Percentiles rank a stretch among this genome's conserved stretches.
These are phyloP conservation scores for Paramyrothecium roridum DNA, from an alignment of 2,329 filamentous ascomycete genomes.

Conservation along the genomic window DNA sequence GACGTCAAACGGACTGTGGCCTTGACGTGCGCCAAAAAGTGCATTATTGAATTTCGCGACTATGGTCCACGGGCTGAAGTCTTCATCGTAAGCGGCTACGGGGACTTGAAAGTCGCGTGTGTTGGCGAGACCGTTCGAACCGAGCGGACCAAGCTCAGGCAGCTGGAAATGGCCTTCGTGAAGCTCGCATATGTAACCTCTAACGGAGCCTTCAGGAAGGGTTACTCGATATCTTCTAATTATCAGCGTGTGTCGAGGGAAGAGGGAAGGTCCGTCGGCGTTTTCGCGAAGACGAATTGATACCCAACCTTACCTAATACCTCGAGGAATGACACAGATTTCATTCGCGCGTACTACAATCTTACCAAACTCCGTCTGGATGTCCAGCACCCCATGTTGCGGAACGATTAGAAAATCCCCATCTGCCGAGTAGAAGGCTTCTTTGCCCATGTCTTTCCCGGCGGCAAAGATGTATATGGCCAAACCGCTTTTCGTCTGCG, in stretches of 20 bases:
- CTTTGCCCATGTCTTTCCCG: conserved; percentile 42
- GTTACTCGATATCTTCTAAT: conserved; percentile 13
- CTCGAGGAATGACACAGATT: conserved; percentile 62
- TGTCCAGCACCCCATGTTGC: conserved; percentile 62
- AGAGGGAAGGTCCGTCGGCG: too few relatives aligned
- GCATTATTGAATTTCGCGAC: conserved; percentile 63
- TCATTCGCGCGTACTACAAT: conserved; percentile 66
- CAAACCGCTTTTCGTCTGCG: conserved; percentile 44
- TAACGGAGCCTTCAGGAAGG: conserved; percentile 47
- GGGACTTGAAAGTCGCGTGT: conserved; percentile 63
- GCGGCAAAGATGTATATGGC: conserved; percentile 46
- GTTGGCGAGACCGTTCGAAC: conserved; percentile 64
- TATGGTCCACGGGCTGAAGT: conserved; percentile 30
- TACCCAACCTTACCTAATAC: conserved; percentile 44
- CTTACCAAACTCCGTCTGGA: conserved; percentile 65
- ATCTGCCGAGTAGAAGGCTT: conserved; percentile 55
- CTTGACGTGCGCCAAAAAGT: conserved; percentile 45
- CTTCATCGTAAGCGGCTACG: conserved; percentile 50
- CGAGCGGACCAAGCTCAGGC: conserved; percentile 64
- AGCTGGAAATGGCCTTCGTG: conserved; percentile 64
- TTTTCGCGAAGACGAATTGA: too few relatives aligned
- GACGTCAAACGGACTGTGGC: conserved; percentile 74
- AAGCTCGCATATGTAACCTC: conserved; percentile 66
- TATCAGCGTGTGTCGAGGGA: too few relatives aligned
- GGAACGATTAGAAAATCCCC: conserved; percentile 66